Evolutionary conservation across 768 basidiomycete species (phyloP).

Genomic region (Pleurotus platypus): DNA sequence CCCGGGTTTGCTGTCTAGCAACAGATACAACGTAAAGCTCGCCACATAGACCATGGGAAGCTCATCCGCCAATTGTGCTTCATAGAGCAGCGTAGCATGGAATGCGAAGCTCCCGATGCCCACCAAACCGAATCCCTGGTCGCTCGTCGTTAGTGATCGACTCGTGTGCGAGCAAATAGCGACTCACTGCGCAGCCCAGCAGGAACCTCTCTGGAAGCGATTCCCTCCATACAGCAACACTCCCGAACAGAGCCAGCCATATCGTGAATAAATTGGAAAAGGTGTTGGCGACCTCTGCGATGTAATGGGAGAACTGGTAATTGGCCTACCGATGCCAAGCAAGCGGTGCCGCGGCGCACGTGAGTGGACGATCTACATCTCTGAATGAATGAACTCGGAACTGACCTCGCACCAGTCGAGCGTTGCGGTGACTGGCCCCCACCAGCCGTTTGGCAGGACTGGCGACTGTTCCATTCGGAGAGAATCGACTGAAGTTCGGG

Average conservation of each 20-base stretch:
- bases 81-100: slow-evolving; percentile 72
- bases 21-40: slow-evolving; percentile 53
- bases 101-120: slow-evolving; percentile 79
- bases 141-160: neutral
- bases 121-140: slow-evolving; percentile 62
- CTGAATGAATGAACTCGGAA: neutral
- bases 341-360: neutral
- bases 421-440: slow-evolving; percentile 67
- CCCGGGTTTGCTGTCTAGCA: slow-evolving; percentile 56
- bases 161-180: neutral
- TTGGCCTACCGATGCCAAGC: slow-evolving; percentile 45
- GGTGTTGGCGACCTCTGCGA: slow-evolving; percentile 76
- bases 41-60: slow-evolving; percentile 79
- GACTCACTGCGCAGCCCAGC: slow-evolving; percentile 37
- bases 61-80: slow-evolving; percentile 80
- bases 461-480: slow-evolving; percentile 4
- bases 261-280: slow-evolving; percentile 69
- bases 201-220: slow-evolving; percentile 39
- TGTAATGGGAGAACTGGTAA: slow-evolving; percentile 73
- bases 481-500: slow-evolving; percentile 3
- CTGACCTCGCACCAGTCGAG: slow-evolving; percentile 72
- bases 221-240: slow-evolving; percentile 28
- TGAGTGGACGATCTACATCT: neutral
- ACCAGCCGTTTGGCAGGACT: slow-evolving; percentile 32
- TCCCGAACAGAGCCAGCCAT: slow-evolving; percentile 46